Conservation (phyloP, 1,284 basidiomycete genomes). For the Schizophyllum amplum region DNA sequence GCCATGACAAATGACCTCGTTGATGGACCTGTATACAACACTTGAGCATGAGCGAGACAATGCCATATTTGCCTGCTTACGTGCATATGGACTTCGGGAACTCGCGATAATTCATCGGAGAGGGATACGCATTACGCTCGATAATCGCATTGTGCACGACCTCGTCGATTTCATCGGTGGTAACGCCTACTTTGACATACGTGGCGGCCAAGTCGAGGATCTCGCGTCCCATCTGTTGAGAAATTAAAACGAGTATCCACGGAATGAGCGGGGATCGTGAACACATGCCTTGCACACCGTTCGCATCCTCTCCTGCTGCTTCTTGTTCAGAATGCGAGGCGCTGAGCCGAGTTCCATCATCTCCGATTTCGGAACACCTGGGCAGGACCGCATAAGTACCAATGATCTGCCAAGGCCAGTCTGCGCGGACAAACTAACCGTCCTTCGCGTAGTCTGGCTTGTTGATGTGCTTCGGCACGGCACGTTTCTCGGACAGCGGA, state of each 20-base stretch:
- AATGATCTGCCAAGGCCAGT: no score
- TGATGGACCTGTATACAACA: constrained; percentile 57
- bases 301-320: constrained; percentile 76
- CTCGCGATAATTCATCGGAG: constrained; percentile 84
- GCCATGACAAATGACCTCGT: constrained; percentile 96
- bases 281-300: constrained; percentile 59
- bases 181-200: constrained; percentile 80
- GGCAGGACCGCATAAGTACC: no score
- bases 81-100: constrained; percentile 97
- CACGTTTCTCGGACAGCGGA: constrained; percentile 64
- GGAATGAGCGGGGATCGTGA: neutral
- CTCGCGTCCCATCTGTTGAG: constrained; percentile 78
- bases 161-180: constrained; percentile 90
- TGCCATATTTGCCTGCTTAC: constrained; percentile 35
- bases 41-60: neutral
- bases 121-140: constrained; percentile 88
- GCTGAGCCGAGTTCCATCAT: constrained; percentile 45
- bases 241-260: neutral
- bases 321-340: constrained; percentile 50
- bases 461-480: constrained; percentile 63
- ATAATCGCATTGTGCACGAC: constrained; percentile 90
- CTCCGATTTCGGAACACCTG: constrained; percentile 61
- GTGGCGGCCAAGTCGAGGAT: constrained; percentile 87
- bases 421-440: no score
- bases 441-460: constrained; percentile 71